phyloP scores from a whole-genome alignment of 2,329 filamentous ascomycete species.

The Parasarocladium wereldwijsianum region DNA sequence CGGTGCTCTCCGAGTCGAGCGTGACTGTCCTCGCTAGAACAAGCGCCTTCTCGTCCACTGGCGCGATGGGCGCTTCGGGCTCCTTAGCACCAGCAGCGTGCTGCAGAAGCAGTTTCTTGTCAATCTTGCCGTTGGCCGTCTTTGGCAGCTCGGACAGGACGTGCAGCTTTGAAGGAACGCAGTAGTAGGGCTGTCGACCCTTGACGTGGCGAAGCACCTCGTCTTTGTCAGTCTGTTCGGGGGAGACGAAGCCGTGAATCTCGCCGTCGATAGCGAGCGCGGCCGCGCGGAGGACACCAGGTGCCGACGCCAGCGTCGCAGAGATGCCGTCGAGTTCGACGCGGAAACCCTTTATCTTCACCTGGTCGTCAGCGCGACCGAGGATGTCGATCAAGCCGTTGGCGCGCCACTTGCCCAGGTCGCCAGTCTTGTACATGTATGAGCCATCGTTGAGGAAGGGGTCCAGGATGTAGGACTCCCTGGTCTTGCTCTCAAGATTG shows the following conservation, averaged over 20 bases:
- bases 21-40: constrained; percentile 4
- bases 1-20: constrained; percentile 10
- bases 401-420: constrained; percentile 37
- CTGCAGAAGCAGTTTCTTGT: constrained; percentile 29
- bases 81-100: constrained; percentile 1
- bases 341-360: constrained; percentile 48
- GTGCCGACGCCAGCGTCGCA: constrained; percentile 28
- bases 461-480: constrained; percentile 32
- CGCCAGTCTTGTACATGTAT: constrained; percentile 46
- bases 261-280: constrained; percentile 30
- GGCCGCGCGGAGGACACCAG: constrained; percentile 30
- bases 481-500: constrained; percentile 34
- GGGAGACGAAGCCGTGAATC: constrained; percentile 35
- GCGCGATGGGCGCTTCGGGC: neutral
- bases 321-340: constrained; percentile 45
- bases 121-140: constrained; percentile 41
- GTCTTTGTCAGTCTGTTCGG: constrained; percentile 17
- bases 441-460: constrained; percentile 33
- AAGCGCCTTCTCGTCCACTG: constrained; percentile 5
- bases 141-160: constrained; percentile 28
- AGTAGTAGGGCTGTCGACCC: constrained; percentile 37
- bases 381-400: constrained; percentile 40
- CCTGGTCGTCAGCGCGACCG: constrained; percentile 44
- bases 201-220: constrained; percentile 24
- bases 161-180: constrained; percentile 31